These are phyloP conservation scores for Penicillium freii DNA, from an alignment of 2,329 filamentous ascomycete genomes.

Conservation along the genomic window DNA sequence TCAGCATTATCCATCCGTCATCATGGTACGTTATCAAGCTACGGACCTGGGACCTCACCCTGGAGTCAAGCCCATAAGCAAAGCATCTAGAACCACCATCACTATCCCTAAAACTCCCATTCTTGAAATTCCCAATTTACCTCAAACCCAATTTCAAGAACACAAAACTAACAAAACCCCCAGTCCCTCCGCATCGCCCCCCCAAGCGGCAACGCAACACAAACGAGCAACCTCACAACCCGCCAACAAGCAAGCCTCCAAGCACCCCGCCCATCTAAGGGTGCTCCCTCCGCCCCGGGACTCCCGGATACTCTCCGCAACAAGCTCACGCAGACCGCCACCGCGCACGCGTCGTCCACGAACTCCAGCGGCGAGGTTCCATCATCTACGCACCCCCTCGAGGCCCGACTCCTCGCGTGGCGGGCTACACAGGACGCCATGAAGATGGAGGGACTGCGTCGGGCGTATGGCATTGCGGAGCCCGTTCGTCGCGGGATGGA, in stretches of 20 bases:
- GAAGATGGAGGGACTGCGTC: slow-evolving; percentile 84
- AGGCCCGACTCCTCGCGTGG: slow-evolving; percentile 85
- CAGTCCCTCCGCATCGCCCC: slow-evolving; percentile 91
- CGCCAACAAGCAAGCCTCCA: slow-evolving; percentile 43
- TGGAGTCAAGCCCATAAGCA: slow-evolving; percentile 8
- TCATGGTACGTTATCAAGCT: slow-evolving; percentile 34
- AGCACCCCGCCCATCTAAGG: slow-evolving; percentile 59
- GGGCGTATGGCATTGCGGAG: slow-evolving; percentile 88
- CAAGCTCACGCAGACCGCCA: slow-evolving; percentile 67
- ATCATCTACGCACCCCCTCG: slow-evolving; percentile 81
- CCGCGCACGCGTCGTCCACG: slow-evolving; percentile 47
- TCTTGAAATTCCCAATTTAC: background rate
- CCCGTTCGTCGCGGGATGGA: slow-evolving; percentile 93
- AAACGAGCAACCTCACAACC: slow-evolving; percentile 63
- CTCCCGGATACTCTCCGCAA: slow-evolving; percentile 90
- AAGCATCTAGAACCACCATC: slow-evolving; percentile 8
- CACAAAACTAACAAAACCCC: slow-evolving; percentile 7
- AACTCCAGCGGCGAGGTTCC: slow-evolving; percentile 40
- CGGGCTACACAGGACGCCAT: slow-evolving; percentile 80
- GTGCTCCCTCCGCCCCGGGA: slow-evolving; percentile 86
- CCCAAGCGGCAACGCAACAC: slow-evolving; percentile 61
- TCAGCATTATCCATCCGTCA: slow-evolving; percentile 14
- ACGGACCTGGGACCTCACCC: slow-evolving; percentile 10
- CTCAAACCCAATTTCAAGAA: background rate
- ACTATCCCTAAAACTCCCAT: background rate